Percentiles rank a stretch among this genome's conserved stretches.
Evolutionary conservation across 768 basidiomycete species (phyloP).

Genomic region (Rubroboletus pulcherrimus): DNA sequence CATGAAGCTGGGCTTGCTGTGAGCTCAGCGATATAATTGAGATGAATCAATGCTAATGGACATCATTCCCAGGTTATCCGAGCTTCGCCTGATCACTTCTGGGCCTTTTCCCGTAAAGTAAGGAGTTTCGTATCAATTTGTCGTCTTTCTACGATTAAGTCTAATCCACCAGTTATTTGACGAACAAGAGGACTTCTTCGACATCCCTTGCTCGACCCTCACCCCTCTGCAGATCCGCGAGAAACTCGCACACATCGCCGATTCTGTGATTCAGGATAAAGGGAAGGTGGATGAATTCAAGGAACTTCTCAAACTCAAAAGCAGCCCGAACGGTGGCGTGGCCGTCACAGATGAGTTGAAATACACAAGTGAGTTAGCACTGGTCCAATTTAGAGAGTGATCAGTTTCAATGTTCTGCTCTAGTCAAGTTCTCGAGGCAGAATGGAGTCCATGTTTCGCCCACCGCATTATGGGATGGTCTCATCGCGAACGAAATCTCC

Average conservation of each 20-base stretch:
- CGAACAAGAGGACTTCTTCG: conserved; percentile 73
- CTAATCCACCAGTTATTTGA: conserved; percentile 61
- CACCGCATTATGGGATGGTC: conserved; percentile 73
- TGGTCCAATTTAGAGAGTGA: background rate
- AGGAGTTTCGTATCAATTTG: conserved; percentile 11
- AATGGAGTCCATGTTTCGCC: conserved; percentile 92
- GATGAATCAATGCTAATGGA: background rate
- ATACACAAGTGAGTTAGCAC: conserved; percentile 64
- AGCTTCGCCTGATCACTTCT: conserved; percentile 72
- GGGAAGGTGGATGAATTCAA: conserved; percentile 50
- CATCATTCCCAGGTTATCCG: conserved; percentile 51
- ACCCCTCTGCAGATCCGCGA: conserved; percentile 72
- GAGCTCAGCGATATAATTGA: conserved; percentile 13
- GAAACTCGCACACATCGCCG: conserved; percentile 62
- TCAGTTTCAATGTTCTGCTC: background rate
- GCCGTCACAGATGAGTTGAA: conserved; percentile 83
- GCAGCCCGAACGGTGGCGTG: conserved; percentile 73
- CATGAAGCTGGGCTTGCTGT: conserved; percentile 85
- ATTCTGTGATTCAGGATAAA: conserved; percentile 45
- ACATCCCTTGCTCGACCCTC: conserved; percentile 62
- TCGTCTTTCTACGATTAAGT: background rate
- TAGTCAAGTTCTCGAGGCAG: conserved; percentile 89
- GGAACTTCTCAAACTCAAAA: conserved; percentile 60
- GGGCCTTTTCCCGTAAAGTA: conserved; percentile 70
- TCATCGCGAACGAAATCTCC: conserved; percentile 66